Percentiles rank a stretch among this genome's conserved stretches.
phyloP scores from a whole-genome alignment of 257 asterid species.

The Solanum lycopersicoides region DNA sequence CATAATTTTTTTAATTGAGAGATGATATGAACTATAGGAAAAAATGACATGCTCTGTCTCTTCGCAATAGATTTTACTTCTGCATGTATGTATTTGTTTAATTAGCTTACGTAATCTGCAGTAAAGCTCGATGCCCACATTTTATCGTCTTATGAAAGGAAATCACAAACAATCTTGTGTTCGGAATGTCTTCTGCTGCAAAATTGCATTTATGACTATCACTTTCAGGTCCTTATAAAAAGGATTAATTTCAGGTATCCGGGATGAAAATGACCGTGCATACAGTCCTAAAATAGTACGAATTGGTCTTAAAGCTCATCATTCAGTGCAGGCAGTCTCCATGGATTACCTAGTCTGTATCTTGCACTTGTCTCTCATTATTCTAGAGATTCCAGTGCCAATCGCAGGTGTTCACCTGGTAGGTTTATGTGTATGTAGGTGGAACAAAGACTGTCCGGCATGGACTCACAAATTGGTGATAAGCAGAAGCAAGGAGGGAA shows the following conservation, averaged over 20 bases:
- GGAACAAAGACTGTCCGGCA: constrained; percentile 72
- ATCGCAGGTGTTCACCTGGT: not conserved
- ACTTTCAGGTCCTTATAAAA: constrained; percentile 33
- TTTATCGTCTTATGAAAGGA: not conserved
- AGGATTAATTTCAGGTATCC: constrained; percentile 54
- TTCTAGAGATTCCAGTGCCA: not conserved
- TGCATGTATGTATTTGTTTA: not conserved
- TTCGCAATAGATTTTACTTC: not conserved
- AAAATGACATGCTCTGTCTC: not conserved
- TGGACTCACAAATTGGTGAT: constrained; percentile 62
- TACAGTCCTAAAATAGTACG: constrained; percentile 96
- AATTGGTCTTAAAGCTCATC: constrained; percentile 87
- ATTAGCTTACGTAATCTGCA: not conserved
- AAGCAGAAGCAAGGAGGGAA: constrained; percentile 85
- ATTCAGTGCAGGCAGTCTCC: constrained; percentile 87
- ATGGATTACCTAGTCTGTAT: constrained; percentile 83
- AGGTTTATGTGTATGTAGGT: constrained; percentile 36
- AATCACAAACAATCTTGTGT: not conserved
- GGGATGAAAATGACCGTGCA: constrained; percentile 73
- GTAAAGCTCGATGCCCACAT: not conserved
- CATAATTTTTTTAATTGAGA: not conserved
- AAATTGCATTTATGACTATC: not conserved
- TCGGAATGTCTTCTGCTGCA: not conserved
- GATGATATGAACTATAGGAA: not conserved
- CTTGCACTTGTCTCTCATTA: not conserved